Evolutionary conservation across 106 monocot species (phyloP), one percentile per base, ranked within the genome.

Genomic region (Allium sativum): DNA sequence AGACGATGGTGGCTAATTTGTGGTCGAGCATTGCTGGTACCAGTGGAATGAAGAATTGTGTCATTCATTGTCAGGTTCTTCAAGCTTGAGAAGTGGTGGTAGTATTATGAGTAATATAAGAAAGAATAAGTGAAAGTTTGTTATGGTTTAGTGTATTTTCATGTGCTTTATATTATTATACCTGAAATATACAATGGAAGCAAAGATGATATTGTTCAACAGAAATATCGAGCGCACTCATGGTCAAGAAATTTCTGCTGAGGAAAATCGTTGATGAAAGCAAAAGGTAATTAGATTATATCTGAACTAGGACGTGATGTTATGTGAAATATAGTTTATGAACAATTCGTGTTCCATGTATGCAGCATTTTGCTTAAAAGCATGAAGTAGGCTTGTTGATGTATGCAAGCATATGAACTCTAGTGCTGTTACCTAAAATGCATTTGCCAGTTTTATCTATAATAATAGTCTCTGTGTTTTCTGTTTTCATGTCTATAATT

Each of bases 21-120:
- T 83, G 78, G 79, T 83, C 79, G 16, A 79, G 66, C 53, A 79
- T 83, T 40, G 75, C 79, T 15, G 79, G 79, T 21, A 62, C 75
- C 6, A 76, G 50, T 72, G 68, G 75, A n/a, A 20, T 73, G 7
- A 78, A 71, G 55, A 69, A 64, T 59, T 79, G 76, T 31, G 76
- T 83, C 31, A 65, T 83, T 59, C 76, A 83, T 41, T 83, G 79
- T 61, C 83, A 83, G 54, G 83, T 83, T 48, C 79, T 83, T 69
- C 83, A 79, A 58, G 66, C 72, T 18, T 83, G 70, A 83, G 20
- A 21, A 61, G 21, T 41, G 10, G 58, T 41, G 15, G 7, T 8
- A 14, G 58, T 59, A 41, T 12, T 12, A 10, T 40, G n/a, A 41
- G 10, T 41, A 8, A 0, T 21, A n/a, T 43, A 6, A 17, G 42